Evolutionary conservation across 2,329 filamentous ascomycete species (phyloP).

Genomic region (Fusarium sp.): DNA sequence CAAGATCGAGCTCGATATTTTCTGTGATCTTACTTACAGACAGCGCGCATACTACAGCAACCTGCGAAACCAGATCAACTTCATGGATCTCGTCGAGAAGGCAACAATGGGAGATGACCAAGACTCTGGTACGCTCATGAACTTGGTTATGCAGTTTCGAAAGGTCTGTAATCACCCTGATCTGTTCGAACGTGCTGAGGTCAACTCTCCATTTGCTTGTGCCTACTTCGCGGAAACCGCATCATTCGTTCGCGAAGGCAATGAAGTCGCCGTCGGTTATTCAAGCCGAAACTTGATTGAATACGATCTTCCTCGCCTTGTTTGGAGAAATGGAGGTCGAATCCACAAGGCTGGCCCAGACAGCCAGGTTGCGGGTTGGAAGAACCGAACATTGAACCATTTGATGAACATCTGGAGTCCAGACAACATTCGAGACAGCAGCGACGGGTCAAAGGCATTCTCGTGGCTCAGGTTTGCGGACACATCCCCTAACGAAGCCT

Average conservation of each 20-base stretch:
- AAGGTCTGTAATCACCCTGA: constrained; percentile 99
- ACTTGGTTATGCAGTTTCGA: constrained; percentile 99
- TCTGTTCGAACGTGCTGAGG: constrained; percentile 94
- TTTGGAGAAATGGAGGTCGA: constrained; percentile 85
- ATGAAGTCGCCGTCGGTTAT: constrained; percentile 82
- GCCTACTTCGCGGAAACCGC: constrained; percentile 94
- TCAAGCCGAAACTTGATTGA: constrained; percentile 89
- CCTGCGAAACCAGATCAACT: constrained; percentile 95
- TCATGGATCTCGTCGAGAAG: constrained; percentile 98
- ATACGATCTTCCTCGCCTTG: constrained; percentile 81
- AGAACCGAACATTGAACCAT: constrained; percentile 78
- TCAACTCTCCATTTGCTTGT: constrained; percentile 84
- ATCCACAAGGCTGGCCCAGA: constrained; percentile 78
- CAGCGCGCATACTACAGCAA: constrained; percentile 94
- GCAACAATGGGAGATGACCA: constrained; percentile 93
- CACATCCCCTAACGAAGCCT: constrained; percentile 77
- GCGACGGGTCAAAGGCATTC: constrained; percentile 74
- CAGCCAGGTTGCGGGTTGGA: constrained; percentile 83
- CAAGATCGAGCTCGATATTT: constrained; percentile 97
- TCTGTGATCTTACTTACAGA: constrained; percentile 95
- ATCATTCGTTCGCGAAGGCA: constrained; percentile 91
- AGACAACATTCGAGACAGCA: constrained; percentile 77
- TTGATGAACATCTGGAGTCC: constrained; percentile 93
- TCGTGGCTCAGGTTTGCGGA: constrained; percentile 93
- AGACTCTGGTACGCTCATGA: constrained; percentile 97